phyloP scores from a whole-genome alignment of 2,329 filamentous ascomycete species.

The Colletotrichum plurivorum region DNA sequence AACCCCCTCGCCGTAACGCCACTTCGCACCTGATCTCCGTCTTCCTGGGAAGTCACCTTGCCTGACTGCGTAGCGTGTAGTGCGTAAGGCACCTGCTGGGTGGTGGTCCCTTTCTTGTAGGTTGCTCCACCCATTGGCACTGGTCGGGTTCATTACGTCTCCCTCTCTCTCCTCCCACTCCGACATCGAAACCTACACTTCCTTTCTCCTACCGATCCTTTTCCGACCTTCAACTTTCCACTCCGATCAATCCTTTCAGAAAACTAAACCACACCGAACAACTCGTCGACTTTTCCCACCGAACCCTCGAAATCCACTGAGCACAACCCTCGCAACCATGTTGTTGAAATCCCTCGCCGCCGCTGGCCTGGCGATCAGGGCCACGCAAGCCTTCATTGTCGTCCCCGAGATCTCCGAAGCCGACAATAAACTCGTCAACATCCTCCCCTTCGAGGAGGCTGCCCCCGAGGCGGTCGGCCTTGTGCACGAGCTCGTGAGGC shows the following conservation, averaged over 20 bases:
- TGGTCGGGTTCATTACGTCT: constrained; percentile 17
- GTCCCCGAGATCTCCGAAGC: constrained; percentile 63
- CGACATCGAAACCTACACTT: constrained; percentile 1
- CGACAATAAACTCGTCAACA: constrained; percentile 59
- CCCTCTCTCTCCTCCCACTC: constrained; percentile 24
- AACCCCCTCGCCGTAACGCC: constrained; percentile 26
- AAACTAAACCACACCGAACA: neutral
- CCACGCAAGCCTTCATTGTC: constrained; percentile 65
- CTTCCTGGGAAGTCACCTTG: constrained; percentile 13
- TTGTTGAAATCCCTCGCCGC: constrained; percentile 51
- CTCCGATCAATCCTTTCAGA: neutral
- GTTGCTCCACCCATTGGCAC: constrained; percentile 27
- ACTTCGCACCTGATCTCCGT: constrained; percentile 31
- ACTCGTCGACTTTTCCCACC: neutral
- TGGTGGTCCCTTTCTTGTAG: constrained; percentile 22
- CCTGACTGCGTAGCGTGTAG: constrained; percentile 17
- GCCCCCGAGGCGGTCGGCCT: constrained; percentile 44
- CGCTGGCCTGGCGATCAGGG: constrained; percentile 51
- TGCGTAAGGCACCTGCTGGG: constrained; percentile 25
- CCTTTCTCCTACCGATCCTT: neutral
- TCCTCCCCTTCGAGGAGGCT: constrained; percentile 51
- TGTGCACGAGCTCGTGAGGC: constrained; percentile 57
- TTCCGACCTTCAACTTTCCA: neutral
- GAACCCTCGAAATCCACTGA: neutral
- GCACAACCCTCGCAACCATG: constrained; percentile 44